phyloP scores from a whole-genome alignment of 768 basidiomycete species.

The Harrya chromipes region DNA sequence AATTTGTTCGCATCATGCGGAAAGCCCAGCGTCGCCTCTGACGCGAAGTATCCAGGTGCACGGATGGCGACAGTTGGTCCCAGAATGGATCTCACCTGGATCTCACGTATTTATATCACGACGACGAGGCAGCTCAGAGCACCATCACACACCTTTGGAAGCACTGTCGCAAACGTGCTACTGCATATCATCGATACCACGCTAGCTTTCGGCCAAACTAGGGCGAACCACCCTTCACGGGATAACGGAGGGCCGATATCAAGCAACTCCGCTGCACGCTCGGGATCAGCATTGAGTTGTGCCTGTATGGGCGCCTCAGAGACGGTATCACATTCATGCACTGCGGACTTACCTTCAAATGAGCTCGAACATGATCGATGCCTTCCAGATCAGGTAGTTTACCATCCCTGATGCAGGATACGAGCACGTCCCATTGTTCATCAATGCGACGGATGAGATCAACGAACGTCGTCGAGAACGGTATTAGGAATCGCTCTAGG shows the following conservation, averaged over 20 bases:
- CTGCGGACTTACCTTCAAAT: slow-evolving; percentile 11
- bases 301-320: slow-evolving; percentile 1
- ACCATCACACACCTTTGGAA: slow-evolving; percentile 14
- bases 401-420: slow-evolving; percentile 18
- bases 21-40: slow-evolving; percentile 8
- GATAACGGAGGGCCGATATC: slow-evolving; percentile 17
- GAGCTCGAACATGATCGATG: slow-evolving; percentile 12
- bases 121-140: background rate
- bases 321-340: background rate
- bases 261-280: slow-evolving; percentile 18
- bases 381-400: slow-evolving; percentile 14
- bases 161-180: slow-evolving; percentile 10
- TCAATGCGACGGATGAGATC: slow-evolving; percentile 15
- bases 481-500: background rate
- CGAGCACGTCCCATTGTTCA: slow-evolving; percentile 16
- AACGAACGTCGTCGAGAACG: slow-evolving; percentile 9
- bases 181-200: slow-evolving; percentile 9
- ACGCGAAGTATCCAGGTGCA: slow-evolving; percentile 7
- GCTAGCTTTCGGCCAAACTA: slow-evolving; percentile 16
- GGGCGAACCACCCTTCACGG: slow-evolving; percentile 15
- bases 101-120: background rate
- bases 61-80: slow-evolving; percentile 8
- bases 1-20: background rate
- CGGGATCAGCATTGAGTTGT: slow-evolving; percentile 8
- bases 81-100: slow-evolving; percentile 13